Evolutionary conservation across 805 yeast genomes (phyloP).

Genomic region (Jamesozyma lodderae): DNA sequence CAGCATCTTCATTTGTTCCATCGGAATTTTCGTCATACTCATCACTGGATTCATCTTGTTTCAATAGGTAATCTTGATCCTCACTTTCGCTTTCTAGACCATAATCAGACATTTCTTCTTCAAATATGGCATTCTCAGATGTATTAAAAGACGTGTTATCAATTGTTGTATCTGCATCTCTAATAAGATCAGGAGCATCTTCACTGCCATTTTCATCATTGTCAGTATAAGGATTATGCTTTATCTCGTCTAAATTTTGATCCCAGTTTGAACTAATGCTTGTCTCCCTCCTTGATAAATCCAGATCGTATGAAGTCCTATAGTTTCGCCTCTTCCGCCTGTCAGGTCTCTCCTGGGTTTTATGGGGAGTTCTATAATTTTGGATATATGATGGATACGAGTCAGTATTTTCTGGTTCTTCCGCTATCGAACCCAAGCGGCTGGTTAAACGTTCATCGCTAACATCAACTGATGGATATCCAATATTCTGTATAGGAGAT

Average conservation of each 20-base stretch:
- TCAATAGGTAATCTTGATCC: constrained; percentile 30
- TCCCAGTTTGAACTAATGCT: background rate
- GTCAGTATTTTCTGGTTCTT: background rate
- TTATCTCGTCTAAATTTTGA: background rate
- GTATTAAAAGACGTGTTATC: constrained; percentile 26
- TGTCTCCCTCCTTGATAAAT: background rate
- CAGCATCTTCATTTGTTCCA: background rate
- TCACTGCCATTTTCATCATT: no score
- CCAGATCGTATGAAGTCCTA: constrained; percentile 3
- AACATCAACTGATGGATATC: background rate
- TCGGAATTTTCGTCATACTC: constrained; percentile 1
- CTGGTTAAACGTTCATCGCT: no score
- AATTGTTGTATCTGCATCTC: constrained; percentile 43
- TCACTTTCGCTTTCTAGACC: constrained; percentile 11
- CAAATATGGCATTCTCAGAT: constrained; percentile 27
- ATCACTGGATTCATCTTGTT: constrained; percentile 11
- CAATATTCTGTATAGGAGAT: background rate
- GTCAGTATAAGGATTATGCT: constrained; percentile 13
- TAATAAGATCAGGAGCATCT: constrained; percentile 66
- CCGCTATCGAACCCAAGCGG: no score
- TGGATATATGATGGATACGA: background rate
- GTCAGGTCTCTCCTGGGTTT: background rate
- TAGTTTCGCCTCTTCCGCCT: background rate
- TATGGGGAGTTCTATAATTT: no score
- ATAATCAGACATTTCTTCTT: constrained; percentile 23